Evolutionary conservation across 345 rosid genomes (phyloP), one percentile per base, ranked within the genome.

Genomic region (Iberis pinnata): DNA sequence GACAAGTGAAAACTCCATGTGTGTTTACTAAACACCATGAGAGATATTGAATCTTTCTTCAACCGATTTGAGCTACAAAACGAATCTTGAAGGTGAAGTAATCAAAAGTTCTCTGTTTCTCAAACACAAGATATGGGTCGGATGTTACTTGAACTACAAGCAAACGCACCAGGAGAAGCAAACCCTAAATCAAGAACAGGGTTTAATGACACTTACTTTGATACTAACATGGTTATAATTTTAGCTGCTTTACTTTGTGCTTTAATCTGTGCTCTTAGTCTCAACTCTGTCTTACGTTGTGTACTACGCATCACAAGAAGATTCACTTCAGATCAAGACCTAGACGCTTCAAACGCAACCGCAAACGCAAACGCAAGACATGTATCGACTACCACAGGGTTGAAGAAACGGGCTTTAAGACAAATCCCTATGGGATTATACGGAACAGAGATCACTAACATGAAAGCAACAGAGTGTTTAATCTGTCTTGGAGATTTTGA

Each of bases 171-270:
- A 0, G 18, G 43, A 0, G 55, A 59, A 4, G 60, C 65, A 44
- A 51, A 10, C 49, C 55, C 60, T 37, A 66, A 66, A 66, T 1
- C 49, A 12, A 58, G 13, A 58, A 38, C 24, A 39, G 72, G 43
- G 54, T 0, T 59, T 35, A 25, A 62, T 53, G 48, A 52, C 48
- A 20, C 80, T 12, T 78, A 72, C 42, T 80, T 83, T 22, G 87
- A 83, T 63, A 78, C 87, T 26, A 83, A 80, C 73, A 80, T 83
- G 87, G 87, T 83, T 55, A 78, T 83, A 32, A 83, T 80, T 29
- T 73, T 83, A 18, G 82, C 87, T 19, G 87, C 84, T 44, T 49
- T 83, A 54, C 75, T 83, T 20, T 80, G 87, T 11, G 87, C 87
- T 6, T 54, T 83, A 43, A 76, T 83, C 22, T 78, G 84, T 53